phyloP scores from a whole-genome alignment of 805 yeast genomes.

The Pichia paraexigua region DNA sequence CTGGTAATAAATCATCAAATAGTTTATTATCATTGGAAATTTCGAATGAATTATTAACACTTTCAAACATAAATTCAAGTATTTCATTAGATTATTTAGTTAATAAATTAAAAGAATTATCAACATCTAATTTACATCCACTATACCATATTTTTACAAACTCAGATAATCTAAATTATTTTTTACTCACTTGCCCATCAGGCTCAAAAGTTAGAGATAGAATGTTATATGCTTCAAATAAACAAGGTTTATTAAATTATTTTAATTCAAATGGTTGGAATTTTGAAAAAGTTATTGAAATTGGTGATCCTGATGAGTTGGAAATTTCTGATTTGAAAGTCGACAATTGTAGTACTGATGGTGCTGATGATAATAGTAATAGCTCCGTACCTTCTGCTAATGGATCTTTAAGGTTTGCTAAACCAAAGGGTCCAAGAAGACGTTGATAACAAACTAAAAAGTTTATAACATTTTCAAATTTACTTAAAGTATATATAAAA shows the following conservation, averaged over 20 bases:
- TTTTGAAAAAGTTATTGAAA: conserved; percentile 48
- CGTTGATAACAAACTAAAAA: conserved; percentile 19
- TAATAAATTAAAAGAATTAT: neutral
- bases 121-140: neutral
- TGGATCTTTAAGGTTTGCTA: conserved; percentile 34
- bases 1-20: neutral
- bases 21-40: conserved; percentile 3
- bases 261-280: conserved; percentile 34
- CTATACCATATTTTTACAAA: conserved; percentile 11
- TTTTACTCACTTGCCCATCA: conserved; percentile 84
- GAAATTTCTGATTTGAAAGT: conserved; percentile 42
- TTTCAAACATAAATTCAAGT: neutral
- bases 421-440: conserved; percentile 69
- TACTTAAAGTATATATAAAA: neutral
- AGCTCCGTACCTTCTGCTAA: neutral
- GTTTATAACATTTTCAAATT: neutral
- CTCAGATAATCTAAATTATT: conserved; percentile 29
- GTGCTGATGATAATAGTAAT: too few relatives aligned
- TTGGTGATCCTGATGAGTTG: conserved; percentile 66
- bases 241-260: conserved; percentile 48
- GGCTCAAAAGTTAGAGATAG: conserved; percentile 84
- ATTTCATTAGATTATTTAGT: neutral
- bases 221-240: conserved; percentile 86
- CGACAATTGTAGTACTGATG: neutral
- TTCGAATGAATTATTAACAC: conserved; percentile 2